A percentile compares a stretch with the other conserved stretches of the same genome.
Conservation (phyloP, 805 yeast genomes). For the Saccharomyces cerevisiae region DNA sequence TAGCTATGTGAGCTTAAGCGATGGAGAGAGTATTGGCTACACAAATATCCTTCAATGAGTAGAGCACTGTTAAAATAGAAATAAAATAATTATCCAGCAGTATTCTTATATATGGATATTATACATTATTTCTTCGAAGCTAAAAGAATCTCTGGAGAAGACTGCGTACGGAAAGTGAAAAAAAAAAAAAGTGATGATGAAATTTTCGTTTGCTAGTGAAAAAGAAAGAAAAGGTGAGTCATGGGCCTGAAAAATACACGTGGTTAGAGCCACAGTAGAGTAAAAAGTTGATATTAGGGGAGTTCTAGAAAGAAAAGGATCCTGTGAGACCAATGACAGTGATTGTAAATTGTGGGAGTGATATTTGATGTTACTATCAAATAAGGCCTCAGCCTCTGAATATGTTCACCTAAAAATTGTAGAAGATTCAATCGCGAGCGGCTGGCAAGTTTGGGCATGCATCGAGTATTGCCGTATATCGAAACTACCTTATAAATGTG, state of each 20-base stretch:
- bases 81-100: neutral
- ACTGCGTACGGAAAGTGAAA: neutral
- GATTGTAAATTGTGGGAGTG: neutral
- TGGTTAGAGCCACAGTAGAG: neutral
- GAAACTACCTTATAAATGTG: neutral
- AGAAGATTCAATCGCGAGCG: neutral
- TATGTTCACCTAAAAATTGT: neutral
- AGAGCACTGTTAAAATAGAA: neutral
- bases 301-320: neutral
- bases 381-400: neutral
- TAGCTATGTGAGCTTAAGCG: neutral
- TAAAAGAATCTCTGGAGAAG: neutral
- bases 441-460: neutral
- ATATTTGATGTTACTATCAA: neutral
- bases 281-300: neutral
- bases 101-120: neutral
- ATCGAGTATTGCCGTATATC: neutral
- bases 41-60: neutral
- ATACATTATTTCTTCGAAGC: neutral
- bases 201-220: neutral
- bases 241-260: neutral
- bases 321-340: neutral
- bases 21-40: neutral
- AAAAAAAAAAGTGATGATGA: neutral
- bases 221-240: neutral